These are phyloP conservation scores for Microsporum canis DNA, from an alignment of 2,329 filamentous ascomycete species.

Conservation along the genomic window DNA sequence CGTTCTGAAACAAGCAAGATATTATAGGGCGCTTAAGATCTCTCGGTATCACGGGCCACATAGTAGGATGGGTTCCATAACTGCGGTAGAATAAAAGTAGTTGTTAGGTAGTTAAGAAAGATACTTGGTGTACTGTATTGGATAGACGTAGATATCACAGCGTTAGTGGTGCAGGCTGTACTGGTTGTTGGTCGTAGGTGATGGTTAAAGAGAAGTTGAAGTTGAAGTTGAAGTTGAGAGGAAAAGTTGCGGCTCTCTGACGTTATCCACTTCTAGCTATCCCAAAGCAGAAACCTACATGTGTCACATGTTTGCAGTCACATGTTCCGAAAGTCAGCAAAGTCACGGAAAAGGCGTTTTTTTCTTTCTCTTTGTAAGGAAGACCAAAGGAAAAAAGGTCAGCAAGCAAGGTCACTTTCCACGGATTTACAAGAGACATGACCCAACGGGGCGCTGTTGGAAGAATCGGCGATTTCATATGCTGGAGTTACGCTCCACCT, in stretches of 20 bases:
- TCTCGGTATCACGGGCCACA: not conserved
- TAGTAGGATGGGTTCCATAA: not conserved
- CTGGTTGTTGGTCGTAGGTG: not conserved
- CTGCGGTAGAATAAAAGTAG: not conserved
- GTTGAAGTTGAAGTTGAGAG: not conserved
- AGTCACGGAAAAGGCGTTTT: not conserved
- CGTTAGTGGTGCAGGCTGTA: not conserved
- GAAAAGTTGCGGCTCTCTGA: not conserved
- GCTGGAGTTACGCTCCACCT: not conserved
- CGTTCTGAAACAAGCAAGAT: not conserved
- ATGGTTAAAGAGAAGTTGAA: not conserved
- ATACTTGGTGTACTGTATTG: not conserved
- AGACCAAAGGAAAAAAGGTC: not conserved
- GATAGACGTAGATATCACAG: not conserved
- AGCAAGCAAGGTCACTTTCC: not conserved
- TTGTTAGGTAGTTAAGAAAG: not conserved
- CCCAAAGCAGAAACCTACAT: not conserved
- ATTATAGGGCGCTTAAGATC: not conserved
- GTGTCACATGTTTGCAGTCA: conserved; percentile 1
- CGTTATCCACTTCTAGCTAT: not conserved
- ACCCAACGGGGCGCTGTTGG: not conserved
- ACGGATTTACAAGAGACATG: not conserved
- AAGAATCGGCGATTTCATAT: not conserved
- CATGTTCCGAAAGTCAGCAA: not conserved
- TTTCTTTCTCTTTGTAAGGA: not conserved